Conservation (phyloP, 139 green algal species). For the Volvox africanus region DNA sequence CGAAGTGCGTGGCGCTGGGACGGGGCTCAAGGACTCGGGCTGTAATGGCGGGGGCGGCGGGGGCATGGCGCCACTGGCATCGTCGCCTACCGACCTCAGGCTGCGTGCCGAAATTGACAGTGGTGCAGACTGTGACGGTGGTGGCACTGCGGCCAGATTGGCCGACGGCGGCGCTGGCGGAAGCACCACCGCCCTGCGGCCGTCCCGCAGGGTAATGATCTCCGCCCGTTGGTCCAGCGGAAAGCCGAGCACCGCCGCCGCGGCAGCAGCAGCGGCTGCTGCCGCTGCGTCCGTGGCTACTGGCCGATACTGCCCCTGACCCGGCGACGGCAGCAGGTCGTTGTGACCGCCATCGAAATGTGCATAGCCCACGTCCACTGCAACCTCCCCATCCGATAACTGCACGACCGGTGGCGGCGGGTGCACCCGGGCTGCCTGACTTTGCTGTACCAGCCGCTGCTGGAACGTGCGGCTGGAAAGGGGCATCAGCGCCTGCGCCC, state of each 20-base stretch:
- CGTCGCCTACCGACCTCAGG: background rate
- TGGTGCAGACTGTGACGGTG: background rate
- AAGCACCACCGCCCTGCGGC: conserved; percentile 9
- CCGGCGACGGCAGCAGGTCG: background rate
- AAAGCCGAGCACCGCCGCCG: background rate
- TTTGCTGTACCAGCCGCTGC: background rate
- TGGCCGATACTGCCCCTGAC: background rate
- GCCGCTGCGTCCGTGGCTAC: background rate
- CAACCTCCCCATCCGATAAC: background rate
- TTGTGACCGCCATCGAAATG: background rate
- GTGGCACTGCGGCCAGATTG: background rate
- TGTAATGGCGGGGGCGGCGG: background rate
- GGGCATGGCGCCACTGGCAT: background rate
- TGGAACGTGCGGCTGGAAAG: background rate
- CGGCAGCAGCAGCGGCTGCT: background rate
- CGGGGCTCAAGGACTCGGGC: background rate
- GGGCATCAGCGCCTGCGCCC: background rate
- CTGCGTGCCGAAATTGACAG: background rate
- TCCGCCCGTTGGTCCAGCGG: background rate
- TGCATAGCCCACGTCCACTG: background rate
- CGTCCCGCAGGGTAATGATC: background rate
- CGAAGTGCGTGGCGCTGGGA: background rate
- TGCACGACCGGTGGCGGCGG: background rate
- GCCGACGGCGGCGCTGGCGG: background rate
- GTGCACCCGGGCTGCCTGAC: background rate